phyloP scores from a whole-genome alignment of 1,284 basidiomycete genomes.

The Takashimella tepidaria region DNA sequence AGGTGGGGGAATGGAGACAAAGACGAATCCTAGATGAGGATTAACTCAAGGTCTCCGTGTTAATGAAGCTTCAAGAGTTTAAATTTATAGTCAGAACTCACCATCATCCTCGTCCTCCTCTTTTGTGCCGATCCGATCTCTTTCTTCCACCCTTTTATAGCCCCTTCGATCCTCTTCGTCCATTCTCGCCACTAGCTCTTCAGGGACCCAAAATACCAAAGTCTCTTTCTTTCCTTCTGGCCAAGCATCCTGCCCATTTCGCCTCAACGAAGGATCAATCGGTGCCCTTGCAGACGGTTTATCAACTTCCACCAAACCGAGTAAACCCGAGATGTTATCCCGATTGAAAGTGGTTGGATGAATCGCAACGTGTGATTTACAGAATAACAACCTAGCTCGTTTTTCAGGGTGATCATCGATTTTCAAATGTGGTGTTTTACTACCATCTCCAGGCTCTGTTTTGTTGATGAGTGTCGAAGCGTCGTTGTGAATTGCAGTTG shows the following conservation, averaged over 20 bases:
- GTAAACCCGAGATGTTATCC: slow-evolving; percentile 91
- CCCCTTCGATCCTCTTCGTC: slow-evolving; percentile 39
- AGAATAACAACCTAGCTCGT: slow-evolving; percentile 60
- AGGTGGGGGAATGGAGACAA: slow-evolving; percentile 42
- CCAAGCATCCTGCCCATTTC: not conserved
- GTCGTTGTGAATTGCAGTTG: not conserved
- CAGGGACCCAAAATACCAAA: slow-evolving; percentile 45
- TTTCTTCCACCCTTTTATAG: slow-evolving; percentile 33
- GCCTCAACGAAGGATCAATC: not conserved
- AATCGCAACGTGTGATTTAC: slow-evolving; percentile 87
- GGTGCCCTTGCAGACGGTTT: slow-evolving; percentile 8
- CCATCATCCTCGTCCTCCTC: slow-evolving; percentile 36
- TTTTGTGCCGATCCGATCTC: slow-evolving; percentile 8
- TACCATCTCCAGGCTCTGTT: not conserved
- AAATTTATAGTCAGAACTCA: slow-evolving; percentile 13
- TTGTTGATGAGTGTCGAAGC: too few species aligned
- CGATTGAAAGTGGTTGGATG: slow-evolving; percentile 86
- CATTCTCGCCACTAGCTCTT: slow-evolving; percentile 40
- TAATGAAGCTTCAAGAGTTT: not conserved
- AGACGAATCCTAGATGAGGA: slow-evolving; percentile 40
- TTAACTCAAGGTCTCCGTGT: not conserved
- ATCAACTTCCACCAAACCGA: slow-evolving; percentile 68
- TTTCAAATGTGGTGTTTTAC: too few species aligned
- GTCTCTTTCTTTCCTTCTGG: slow-evolving; percentile 19
- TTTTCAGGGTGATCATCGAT: not conserved